phyloP scores from a whole-genome alignment of 2,329 filamentous ascomycete genomes.

The Ustilaginoidea virens region DNA sequence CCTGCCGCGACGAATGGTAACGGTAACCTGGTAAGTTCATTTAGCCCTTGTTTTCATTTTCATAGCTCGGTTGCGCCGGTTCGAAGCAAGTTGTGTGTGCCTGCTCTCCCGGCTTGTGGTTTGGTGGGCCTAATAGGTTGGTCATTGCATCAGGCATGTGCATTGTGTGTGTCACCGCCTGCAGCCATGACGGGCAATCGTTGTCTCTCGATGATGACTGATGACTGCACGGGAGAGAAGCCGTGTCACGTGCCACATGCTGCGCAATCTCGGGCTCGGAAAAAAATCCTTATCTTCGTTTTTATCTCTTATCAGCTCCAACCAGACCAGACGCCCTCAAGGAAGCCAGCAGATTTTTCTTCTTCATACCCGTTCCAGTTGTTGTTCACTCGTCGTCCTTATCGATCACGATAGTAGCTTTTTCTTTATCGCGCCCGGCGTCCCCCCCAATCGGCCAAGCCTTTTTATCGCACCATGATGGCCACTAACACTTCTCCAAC shows the following conservation, averaged over 20 bases:
- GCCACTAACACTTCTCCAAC: slow-evolving; percentile 42
- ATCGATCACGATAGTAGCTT: slow-evolving; percentile 22
- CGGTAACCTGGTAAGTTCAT: slow-evolving; percentile 24
- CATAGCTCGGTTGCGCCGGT: too few species aligned
- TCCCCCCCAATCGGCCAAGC: slow-evolving; percentile 9
- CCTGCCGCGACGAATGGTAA: slow-evolving; percentile 25
- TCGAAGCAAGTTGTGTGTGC: too few species aligned
- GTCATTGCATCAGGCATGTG: too few species aligned
- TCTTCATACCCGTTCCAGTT: slow-evolving; percentile 15
- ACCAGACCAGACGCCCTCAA: too few species aligned
- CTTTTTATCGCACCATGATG: slow-evolving; percentile 25
- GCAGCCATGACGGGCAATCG: slow-evolving; percentile 2
- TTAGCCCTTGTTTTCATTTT: too few species aligned
- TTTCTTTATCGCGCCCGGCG: slow-evolving; percentile 15
- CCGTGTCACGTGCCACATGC: slow-evolving; percentile 18
- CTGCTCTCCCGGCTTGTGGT: too few species aligned
- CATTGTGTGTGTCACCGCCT: too few species aligned
- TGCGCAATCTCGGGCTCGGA: background rate
- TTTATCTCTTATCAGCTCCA: slow-evolving; percentile 21
- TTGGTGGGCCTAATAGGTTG: too few species aligned
- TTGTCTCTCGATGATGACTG: too few species aligned
- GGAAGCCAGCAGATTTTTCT: slow-evolving; percentile 17
- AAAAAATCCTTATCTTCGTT: slow-evolving; percentile 15
- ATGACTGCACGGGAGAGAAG: too few species aligned
- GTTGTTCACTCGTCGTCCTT: slow-evolving; percentile 21